Evolutionary conservation across 2,329 filamentous ascomycete genomes (phyloP), one percentile per base, ranked within the genome.

Genomic region (Chrysoporthe deuterocubensis): DNA sequence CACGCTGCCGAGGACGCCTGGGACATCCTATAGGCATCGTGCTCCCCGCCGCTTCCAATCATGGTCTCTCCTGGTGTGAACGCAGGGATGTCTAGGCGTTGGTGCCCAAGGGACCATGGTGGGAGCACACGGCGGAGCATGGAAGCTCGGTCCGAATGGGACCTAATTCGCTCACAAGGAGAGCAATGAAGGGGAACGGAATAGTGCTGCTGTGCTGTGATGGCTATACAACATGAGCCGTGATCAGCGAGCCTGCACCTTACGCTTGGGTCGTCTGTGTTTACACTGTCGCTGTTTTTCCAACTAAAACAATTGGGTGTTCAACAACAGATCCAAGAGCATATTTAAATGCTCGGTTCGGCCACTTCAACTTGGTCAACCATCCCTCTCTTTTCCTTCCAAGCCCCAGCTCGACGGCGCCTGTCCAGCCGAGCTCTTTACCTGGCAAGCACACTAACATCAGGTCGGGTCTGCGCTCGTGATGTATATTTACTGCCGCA

Each of bases 1-100:
- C 96, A 99, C 81, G 96, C 95, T 52, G 95, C 94, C 56, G 96
- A 99, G 81, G 96, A 99, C 79, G 91, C 91, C 46, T 99, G 96
- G 96, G 90, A 93, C 77, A 92, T 99, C 74, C 87, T 97, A 75
- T 99, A 64, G 52, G 50, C 62, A 21, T 8, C 14, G 13, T 16
- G 26, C 59, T 32, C 16, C 32, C 21, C n/a, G 2, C 46, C 18
- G 34, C 40, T 34, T 52, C 46, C 21, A 9, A 44, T 43, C 18
- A 32, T 44, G 40, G 40, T 26, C 37, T 44, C 18, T 42, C 14
- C 44, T 44, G 42, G n/a, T 46, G 48, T 57, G 14, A 32, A 9
- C 32, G 52, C 26, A 26, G 54, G 13, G n/a, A 14, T 50, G 37
- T 16, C 11, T 16, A 13, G n/a, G 21, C 54, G 32, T 57, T 48